These are phyloP conservation scores for Calonectria pteridis DNA, from an alignment of 2,329 filamentous ascomycete genomes.

Conservation along the genomic window DNA sequence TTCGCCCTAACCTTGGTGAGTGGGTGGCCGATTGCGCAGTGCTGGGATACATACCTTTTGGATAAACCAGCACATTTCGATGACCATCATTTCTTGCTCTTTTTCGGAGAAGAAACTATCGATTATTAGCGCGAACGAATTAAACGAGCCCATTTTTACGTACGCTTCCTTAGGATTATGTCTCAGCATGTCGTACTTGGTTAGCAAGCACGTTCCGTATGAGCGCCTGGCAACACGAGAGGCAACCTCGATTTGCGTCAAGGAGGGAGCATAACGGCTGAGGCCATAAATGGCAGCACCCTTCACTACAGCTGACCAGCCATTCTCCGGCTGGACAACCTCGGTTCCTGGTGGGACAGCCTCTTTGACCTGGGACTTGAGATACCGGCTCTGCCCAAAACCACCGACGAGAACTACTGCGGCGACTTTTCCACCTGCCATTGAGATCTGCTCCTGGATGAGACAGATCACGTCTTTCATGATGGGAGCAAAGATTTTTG, in stretches of 20 bases:
- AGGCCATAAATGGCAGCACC: conserved; percentile 62
- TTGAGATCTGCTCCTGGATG: conserved; percentile 55
- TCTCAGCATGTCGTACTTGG: conserved; percentile 52
- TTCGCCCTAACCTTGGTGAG: conserved; percentile 47
- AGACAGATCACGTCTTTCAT: conserved; percentile 58
- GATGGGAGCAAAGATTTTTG: conserved; percentile 59
- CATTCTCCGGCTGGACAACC: conserved; percentile 61
- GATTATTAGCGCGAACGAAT: conserved; percentile 29
- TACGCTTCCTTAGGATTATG: conserved; percentile 53
- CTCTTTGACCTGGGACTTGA: conserved; percentile 55
- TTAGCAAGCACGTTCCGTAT: conserved; percentile 52
- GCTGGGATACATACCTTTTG: conserved; percentile 47
- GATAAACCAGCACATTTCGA: conserved; percentile 57
- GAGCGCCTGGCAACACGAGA: conserved; percentile 53
- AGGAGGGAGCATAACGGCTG: conserved; percentile 45
- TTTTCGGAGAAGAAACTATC: conserved; percentile 54
- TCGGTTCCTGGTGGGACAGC: conserved; percentile 51
- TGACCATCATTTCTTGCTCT: conserved; percentile 51
- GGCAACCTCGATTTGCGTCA: conserved; percentile 47
- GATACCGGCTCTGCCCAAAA: conserved; percentile 60
- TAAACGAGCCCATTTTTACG: conserved; percentile 21
- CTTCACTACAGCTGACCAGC: conserved; percentile 64
- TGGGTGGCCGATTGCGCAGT: neutral
- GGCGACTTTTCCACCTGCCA: conserved; percentile 50
- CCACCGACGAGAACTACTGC: conserved; percentile 63